Evolutionary conservation across 2,329 filamentous ascomycete genomes (phyloP), one percentile per base, ranked within the genome.

Genomic region (Alternaria sp.): DNA sequence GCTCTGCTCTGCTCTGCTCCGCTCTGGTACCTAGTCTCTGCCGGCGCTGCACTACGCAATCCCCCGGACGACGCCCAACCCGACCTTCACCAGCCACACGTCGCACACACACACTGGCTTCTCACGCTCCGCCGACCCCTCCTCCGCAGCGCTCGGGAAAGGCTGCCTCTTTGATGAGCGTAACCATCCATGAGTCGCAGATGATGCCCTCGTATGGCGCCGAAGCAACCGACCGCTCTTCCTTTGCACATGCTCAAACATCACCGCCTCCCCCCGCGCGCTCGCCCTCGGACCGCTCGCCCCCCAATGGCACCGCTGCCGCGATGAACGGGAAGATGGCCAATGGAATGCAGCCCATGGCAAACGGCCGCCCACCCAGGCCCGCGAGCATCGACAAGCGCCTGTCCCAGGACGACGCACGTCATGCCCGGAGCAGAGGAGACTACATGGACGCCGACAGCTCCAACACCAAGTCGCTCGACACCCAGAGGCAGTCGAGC

Each of bases 161-260:
- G 67, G 64, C 72, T 67, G 70, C 67, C 62, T 73, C 71, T 62
- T 71, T 72, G 70, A 74, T 73, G 73, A 72, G 72, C 67, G 70
- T 76, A 59, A 74, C 73, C 59, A 68, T 75, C 66, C 70, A 78
- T 75, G 74, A 75, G 71, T 75, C 72, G 65, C 75, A 72, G 70
- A 79, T 77, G 69, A 87, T 87, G 85, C 84, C 85, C 77, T 82
- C 82, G 69, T 81, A 84, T 76, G 76, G 83, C 75, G 78, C 81
- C 74, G 83, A 84, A 74, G 77, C 83, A 68, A 77, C 72, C 74
- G 80, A 74, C 76, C 67, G 59, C 49, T 55, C 65, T 26, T 63
- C 66, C 50, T 68, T 67, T 63, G 62, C 64, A 49, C 78, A 71
- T 71, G 74, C 75, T 50, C 79, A 76, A 73, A 74, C 78, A 65